A percentile compares a stretch with the other conserved stretches of the same genome.
Evolutionary conservation across 345 rosid genomes (phyloP).

Genomic region (Theobroma cacao): DNA sequence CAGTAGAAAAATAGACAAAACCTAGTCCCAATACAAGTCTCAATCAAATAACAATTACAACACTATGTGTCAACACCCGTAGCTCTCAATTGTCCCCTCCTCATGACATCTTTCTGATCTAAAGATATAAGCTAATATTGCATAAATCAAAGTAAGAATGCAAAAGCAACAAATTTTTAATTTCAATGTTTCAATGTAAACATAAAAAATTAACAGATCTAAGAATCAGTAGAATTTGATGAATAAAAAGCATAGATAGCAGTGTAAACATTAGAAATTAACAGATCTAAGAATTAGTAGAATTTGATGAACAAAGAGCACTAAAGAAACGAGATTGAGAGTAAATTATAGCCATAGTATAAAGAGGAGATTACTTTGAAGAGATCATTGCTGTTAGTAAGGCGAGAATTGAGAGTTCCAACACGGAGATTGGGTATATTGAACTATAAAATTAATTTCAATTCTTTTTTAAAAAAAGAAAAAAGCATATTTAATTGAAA

Average conservation of each 20-base stretch:
- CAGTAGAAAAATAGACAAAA: too few species aligned
- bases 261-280: too few species aligned
- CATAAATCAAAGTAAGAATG: background rate
- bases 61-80: too few species aligned
- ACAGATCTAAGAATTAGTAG: too few species aligned
- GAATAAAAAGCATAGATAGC: conserved; percentile 5
- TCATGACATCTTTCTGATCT: too few species aligned
- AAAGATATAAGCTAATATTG: background rate
- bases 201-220: background rate
- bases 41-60: too few species aligned
- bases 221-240: background rate
- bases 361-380: conserved; percentile 48
- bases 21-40: too few species aligned
- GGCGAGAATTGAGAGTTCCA: conserved; percentile 96
- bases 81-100: too few species aligned
- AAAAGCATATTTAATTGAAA: background rate
- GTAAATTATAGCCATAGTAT: background rate
- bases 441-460: conserved; percentile 49
- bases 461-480: too few species aligned
- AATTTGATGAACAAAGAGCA: too few species aligned
- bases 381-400: conserved; percentile 93
- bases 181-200: background rate
- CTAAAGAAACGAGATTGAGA: background rate
- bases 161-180: background rate
- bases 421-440: conserved; percentile 96